Evolutionary conservation across 2,329 filamentous ascomycete species (phyloP).

Genomic region (Epichloe bromicola): DNA sequence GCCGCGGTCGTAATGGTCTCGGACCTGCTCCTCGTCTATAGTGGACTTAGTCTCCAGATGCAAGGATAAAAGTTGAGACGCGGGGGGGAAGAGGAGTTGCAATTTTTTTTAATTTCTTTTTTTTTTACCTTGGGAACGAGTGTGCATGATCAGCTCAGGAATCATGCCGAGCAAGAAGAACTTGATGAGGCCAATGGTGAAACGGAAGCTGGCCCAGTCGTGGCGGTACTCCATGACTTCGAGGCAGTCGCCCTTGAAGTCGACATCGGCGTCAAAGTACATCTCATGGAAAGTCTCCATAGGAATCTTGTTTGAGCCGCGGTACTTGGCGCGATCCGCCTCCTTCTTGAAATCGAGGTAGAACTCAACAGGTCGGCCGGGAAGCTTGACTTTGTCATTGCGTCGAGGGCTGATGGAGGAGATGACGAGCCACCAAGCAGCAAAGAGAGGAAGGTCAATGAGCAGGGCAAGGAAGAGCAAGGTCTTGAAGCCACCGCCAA

Average conservation of each 20-base stretch:
- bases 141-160: constrained; percentile 86
- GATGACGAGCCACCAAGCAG: constrained; percentile 67
- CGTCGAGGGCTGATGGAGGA: constrained; percentile 76
- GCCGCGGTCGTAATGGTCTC: constrained; percentile 93
- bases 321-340: constrained; percentile 51
- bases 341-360: constrained; percentile 73
- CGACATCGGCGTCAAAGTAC: constrained; percentile 91
- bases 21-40: constrained; percentile 80
- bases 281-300: constrained; percentile 95
- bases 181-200: constrained; percentile 75
- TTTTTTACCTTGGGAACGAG: constrained; percentile 57
- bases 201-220: constrained; percentile 92
- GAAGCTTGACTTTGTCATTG: constrained; percentile 82
- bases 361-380: constrained; percentile 77
- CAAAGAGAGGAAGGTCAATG: constrained; percentile 65
- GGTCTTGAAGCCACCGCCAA: constrained; percentile 76
- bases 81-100: no score
- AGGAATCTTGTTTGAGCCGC: constrained; percentile 67
- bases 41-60: constrained; percentile 7
- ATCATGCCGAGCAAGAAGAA: constrained; percentile 81
- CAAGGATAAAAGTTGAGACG: no score
- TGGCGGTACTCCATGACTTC: constrained; percentile 89
- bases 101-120: no score
- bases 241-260: constrained; percentile 86
- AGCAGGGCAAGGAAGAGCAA: constrained; percentile 78